Evolutionary conservation across 768 basidiomycete species (phyloP).

Genomic region (Erythrobasidium yunnanense): DNA sequence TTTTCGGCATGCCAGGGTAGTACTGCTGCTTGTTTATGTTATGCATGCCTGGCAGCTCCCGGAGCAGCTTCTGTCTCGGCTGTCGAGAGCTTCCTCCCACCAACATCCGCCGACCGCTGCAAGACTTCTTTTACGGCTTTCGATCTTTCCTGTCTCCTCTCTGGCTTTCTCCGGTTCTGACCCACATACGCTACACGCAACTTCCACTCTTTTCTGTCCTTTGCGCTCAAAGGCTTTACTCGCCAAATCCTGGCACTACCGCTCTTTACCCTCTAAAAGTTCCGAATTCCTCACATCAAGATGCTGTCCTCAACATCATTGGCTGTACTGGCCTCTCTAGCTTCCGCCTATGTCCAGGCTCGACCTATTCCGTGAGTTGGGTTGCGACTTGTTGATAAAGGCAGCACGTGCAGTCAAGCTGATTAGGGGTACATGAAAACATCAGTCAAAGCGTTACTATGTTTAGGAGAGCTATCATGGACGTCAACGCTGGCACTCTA

Average conservation of each 20-base stretch:
- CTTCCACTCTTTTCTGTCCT: not conserved
- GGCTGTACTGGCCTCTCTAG: not conserved
- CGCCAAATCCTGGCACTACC: too few species aligned
- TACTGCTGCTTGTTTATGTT: too few species aligned
- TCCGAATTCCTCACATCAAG: too few species aligned
- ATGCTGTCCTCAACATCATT: not conserved
- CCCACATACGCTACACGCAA: not conserved
- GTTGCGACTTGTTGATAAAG: not conserved
- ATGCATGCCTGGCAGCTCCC: too few species aligned
- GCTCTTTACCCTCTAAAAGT: too few species aligned
- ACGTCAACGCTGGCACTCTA: slow-evolving; percentile 16
- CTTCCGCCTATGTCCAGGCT: not conserved
- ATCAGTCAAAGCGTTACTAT: slow-evolving; percentile 9
- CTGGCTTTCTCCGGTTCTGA: too few species aligned
- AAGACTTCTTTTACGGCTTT: too few species aligned
- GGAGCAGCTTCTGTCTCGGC: too few species aligned
- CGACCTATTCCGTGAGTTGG: slow-evolving; percentile 18
- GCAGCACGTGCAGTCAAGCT: not conserved
- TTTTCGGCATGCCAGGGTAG: too few species aligned
- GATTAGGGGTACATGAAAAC: not conserved
- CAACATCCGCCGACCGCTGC: too few species aligned
- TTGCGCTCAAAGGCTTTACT: not conserved
- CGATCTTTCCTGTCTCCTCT: too few species aligned
- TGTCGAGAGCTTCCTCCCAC: too few species aligned
- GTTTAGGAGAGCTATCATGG: slow-evolving; percentile 7